A percentile compares a stretch with the other conserved stretches of the same genome.
Evolutionary conservation across 768 basidiomycete species (phyloP).

Genomic region (Tubosaeta brunneosetosa): DNA sequence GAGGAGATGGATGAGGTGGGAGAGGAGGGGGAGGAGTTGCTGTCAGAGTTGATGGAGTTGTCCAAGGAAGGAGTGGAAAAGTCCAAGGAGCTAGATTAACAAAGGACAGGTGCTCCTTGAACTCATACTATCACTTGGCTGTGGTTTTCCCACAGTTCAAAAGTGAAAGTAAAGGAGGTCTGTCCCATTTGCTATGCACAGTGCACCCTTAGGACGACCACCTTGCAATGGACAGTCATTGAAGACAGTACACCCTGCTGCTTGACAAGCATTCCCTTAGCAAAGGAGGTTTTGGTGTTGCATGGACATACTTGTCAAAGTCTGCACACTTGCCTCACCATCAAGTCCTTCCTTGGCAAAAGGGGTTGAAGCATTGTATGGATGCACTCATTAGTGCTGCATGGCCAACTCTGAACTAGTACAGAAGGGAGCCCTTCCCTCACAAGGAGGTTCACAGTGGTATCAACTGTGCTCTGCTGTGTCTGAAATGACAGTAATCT

Average conservation of each 20-base stretch:
- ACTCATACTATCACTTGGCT: neutral
- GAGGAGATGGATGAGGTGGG: no score
- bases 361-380: neutral
- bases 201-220: neutral
- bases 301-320: neutral
- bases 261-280: slow-evolving; percentile 2
- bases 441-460: neutral
- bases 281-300: slow-evolving; percentile 5
- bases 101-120: neutral
- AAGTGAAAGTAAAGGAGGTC: neutral
- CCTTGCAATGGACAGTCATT: neutral
- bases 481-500: neutral
- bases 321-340: neutral
- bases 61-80: no score
- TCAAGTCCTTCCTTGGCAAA: slow-evolving; percentile 3
- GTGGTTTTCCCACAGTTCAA: neutral
- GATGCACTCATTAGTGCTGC: neutral
- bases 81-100: no score
- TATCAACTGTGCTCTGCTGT: neutral
- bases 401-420: neutral
- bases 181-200: neutral
- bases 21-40: no score
- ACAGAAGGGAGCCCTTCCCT: neutral
- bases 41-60: no score
- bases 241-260: slow-evolving; percentile 2